phyloP scores from a whole-genome alignment of 306 rosid genomes.

The Sophora flavescens region DNA sequence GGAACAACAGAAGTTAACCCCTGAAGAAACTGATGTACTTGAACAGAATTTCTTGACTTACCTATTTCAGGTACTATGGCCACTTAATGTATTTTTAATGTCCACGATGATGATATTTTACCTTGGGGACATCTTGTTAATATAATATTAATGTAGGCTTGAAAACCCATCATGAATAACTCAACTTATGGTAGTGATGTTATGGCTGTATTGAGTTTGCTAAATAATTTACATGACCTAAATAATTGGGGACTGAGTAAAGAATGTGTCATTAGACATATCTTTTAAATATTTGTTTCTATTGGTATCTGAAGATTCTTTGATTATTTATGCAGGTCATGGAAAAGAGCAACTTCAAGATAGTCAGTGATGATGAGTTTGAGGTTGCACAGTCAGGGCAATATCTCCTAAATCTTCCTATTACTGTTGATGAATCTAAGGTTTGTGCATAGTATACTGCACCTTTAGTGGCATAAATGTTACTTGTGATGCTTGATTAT shows the following conservation, averaged over 20 bases:
- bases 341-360: slow-evolving; percentile 95
- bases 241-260: neutral
- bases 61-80: slow-evolving; percentile 78
- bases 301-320: slow-evolving; percentile 29
- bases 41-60: slow-evolving; percentile 88
- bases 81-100: slow-evolving; percentile 14
- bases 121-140: slow-evolving; percentile 6
- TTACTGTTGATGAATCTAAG: slow-evolving; percentile 89
- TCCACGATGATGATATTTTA: neutral
- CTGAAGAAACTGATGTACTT: slow-evolving; percentile 75
- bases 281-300: slow-evolving; percentile 16
- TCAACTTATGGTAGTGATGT: neutral
- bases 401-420: slow-evolving; percentile 96
- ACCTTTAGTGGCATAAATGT: neutral
- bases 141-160: neutral
- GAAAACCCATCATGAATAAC: neutral
- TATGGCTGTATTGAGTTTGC: neutral
- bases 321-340: slow-evolving; percentile 64
- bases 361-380: slow-evolving; percentile 77
- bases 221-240: neutral
- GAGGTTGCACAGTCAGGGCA: slow-evolving; percentile 90
- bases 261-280: slow-evolving; percentile 15
- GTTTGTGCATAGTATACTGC: slow-evolving; percentile 53
- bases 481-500: slow-evolving; percentile 43
- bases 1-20: slow-evolving; percentile 70